Evolutionary conservation across 2,329 filamentous ascomycete species (phyloP), one percentile per base, ranked within the genome.

Genomic region (Exophiala aquamarina): DNA sequence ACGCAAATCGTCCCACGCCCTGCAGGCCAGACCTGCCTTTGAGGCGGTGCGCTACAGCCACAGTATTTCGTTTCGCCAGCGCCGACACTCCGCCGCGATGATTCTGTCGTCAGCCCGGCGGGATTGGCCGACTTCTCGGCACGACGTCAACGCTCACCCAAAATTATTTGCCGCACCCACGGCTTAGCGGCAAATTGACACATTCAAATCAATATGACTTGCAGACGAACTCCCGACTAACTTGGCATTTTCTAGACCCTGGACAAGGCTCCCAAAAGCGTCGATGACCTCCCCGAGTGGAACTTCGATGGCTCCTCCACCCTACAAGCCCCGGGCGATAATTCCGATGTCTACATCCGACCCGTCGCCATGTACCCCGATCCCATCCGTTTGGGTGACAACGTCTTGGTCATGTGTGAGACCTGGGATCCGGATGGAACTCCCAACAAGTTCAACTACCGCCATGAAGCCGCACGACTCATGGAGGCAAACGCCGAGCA

Each of bases 371-470:
- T 91, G 74, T 96, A 82, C 82, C 87, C 89, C 61, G 90, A 95
- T 58, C 92, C 92, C 52, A 92, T 96, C 85, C 87, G 91, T 60
- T 81, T 83, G 54, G 83, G 83, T 52, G 87, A 90, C 73, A 96
- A 96, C 80, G 86, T 96, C 70, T 83, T 96, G 62, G 92, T 97
- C 63, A 86, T 97, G 65, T 82, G 85, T 67, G 92, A 96, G 78
- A 95, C 89, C 73, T 96, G 89, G 87, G 90, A 92, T 68, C 78
- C 87, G 58, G 91, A 96, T 72, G 91, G 90, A 67, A 89, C 84
- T 55, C 93, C 93, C 72, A 98, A 97, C 84, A 91, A 95, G 74
- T 97, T 82, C 86, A 98, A 98, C 86, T 88, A 86, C 84, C 89
- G 93, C 61, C 87, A 96, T 70, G 92, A 97, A 66, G 87, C 84